Conservation (phyloP, 192 early-diverging fungal genomes). For the Dissophora globulifera region DNA sequence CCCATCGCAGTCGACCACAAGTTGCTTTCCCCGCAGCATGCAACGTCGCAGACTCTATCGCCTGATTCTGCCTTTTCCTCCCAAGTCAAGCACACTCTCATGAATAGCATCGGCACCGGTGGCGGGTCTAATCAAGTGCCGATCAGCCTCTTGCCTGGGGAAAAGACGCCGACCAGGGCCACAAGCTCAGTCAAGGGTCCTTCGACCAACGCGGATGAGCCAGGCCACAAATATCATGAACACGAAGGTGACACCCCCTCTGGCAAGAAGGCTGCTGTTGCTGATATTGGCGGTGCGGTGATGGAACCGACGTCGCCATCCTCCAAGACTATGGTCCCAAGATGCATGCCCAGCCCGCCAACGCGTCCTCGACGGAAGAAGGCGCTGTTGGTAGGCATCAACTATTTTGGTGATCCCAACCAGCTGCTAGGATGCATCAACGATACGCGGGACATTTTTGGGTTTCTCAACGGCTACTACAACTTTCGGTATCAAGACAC, state of each 20-base stretch:
- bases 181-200: slow-evolving; percentile 10
- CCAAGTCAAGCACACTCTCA: not conserved
- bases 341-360: not conserved
- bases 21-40: too few relatives aligned
- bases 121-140: slow-evolving; percentile 7
- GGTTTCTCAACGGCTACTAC: slow-evolving; percentile 65
- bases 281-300: not conserved
- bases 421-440: slow-evolving; percentile 55
- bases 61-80: not conserved
- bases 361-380: slow-evolving; percentile 46
- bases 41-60: not conserved
- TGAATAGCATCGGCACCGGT: not conserved
- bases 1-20: too few relatives aligned
- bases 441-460: slow-evolving; percentile 60
- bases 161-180: slow-evolving; percentile 34
- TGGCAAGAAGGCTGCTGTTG: not conserved
- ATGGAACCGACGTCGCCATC: not conserved
- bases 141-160: slow-evolving; percentile 20
- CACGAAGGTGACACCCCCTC: not conserved
- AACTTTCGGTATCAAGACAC: slow-evolving; percentile 68
- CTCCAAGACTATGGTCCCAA: slow-evolving; percentile 11
- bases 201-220: slow-evolving; percentile 9
- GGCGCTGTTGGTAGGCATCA: slow-evolving; percentile 71
- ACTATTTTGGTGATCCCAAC: slow-evolving; percentile 62
- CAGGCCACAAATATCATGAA: slow-evolving; percentile 8